These are phyloP conservation scores for Aureobasidium musti DNA, from an alignment of 2,329 filamentous ascomycete species.

Conservation along the genomic window DNA sequence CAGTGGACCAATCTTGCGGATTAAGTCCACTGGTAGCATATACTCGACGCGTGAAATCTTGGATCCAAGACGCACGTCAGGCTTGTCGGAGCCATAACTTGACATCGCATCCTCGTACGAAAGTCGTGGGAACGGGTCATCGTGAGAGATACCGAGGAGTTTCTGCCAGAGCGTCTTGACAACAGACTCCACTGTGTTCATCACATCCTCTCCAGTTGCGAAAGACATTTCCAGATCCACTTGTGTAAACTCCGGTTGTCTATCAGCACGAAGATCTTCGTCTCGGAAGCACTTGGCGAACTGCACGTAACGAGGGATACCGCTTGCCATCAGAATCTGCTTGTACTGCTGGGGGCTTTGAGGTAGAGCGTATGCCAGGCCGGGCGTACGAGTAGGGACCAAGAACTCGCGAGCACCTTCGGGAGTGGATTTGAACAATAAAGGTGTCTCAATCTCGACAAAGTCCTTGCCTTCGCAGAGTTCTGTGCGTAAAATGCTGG, in stretches of 20 bases:
- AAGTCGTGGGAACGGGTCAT: constrained; percentile 58
- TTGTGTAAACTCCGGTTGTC: constrained; percentile 96
- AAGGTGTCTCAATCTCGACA: constrained; percentile 82
- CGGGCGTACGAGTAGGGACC: constrained; percentile 77
- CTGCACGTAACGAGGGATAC: constrained; percentile 81
- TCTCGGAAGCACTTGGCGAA: constrained; percentile 95
- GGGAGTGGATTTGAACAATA: constrained; percentile 96
- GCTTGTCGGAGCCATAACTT: constrained; percentile 85
- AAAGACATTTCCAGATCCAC: constrained; percentile 96
- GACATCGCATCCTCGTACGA: constrained; percentile 78
- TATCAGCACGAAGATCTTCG: constrained; percentile 86
- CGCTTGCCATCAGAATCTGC: constrained; percentile 93
- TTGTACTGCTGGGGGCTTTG: constrained; percentile 99
- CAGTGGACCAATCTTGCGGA: constrained; percentile 72
- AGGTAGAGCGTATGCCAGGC: constrained; percentile 83
- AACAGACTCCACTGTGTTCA: constrained; percentile 58
- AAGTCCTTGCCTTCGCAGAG: constrained; percentile 61
- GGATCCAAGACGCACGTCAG: constrained; percentile 75
- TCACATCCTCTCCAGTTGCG: constrained; percentile 69
- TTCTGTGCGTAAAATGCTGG: constrained; percentile 55
- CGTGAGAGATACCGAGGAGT: constrained; percentile 49
- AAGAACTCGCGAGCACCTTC: constrained; percentile 95
- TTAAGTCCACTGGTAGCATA: constrained; percentile 63
- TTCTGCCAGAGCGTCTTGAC: constrained; percentile 58
- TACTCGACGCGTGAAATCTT: constrained; percentile 62